Evolutionary conservation across 1,284 basidiomycete genomes (phyloP).

Genomic region (Sporisorium sorghi): DNA sequence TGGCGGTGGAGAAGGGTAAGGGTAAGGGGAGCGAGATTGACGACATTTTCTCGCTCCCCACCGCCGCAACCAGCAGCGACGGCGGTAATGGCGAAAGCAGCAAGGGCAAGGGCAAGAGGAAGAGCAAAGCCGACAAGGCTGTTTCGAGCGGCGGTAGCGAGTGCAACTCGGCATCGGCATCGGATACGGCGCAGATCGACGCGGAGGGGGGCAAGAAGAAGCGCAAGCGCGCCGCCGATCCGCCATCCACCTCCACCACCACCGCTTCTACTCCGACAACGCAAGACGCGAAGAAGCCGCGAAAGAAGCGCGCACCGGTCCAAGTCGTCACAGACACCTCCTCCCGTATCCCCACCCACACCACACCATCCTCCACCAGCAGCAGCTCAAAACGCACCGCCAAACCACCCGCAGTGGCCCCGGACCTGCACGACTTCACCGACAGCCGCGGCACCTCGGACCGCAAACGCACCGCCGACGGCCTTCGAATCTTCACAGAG

Average conservation of each 20-base stretch:
- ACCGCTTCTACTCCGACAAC: neutral
- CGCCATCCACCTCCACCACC: neutral
- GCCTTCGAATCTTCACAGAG: constrained; percentile 29
- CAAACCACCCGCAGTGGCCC: too few species aligned
- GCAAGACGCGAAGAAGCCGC: neutral
- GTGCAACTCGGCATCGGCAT: too few species aligned
- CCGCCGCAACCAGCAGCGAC: neutral
- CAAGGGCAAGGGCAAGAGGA: constrained; percentile 6
- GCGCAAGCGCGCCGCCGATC: constrained; percentile 11
- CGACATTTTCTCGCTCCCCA: neutral
- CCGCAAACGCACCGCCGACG: constrained; percentile 33
- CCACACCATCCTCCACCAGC: neutral
- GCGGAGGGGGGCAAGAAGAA: constrained; percentile 3
- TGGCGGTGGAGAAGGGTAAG: neutral
- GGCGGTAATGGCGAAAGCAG: neutral
- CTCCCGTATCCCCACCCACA: neutral
- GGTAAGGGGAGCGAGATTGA: neutral
- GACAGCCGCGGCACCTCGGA: constrained; percentile 16
- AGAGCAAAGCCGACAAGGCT: neutral
- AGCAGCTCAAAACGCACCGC: too few species aligned
- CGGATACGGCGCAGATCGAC: too few species aligned
- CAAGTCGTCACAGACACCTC: constrained; percentile 29
- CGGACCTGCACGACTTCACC: constrained; percentile 29
- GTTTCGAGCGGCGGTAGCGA: neutral
- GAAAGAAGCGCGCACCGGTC: constrained; percentile 3